Base-by-base conservation (phyloP, 768 basidiomycete species). In the Trametes punicea region DNA sequence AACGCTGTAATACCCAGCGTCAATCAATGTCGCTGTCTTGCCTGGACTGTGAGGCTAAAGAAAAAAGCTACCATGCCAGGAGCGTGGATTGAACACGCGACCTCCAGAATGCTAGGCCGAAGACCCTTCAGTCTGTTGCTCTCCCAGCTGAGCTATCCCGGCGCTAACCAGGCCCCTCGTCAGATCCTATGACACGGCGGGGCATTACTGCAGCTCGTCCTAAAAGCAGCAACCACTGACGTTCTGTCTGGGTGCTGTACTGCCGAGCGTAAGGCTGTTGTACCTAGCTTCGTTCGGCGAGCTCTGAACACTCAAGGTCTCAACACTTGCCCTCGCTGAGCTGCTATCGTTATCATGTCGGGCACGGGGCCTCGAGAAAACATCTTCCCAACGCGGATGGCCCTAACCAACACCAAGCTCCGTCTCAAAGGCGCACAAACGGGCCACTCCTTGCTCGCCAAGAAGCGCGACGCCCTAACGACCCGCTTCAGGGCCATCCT, bases 351-450 rank as follows among this genome's bases (percentile, higher is more conserved):
- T 59, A 70, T 36, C 39, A 97, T 97, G 95, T 93, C 95, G 30
- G 92, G 94, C 31, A 78, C 89, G 65, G 94, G 91, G 30, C 74
- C 91, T 59, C 82, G 95, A 67, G 95, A 98, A 77, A 91, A 90
- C 73, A 81, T 97, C 65, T 98, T 98, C 70, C 94, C 96, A 20
- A 98, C 96, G 18, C 88, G 96, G 40, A 98, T 98, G 95, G 93
- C 94, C 30, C 79, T 98, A 40, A 94, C 93, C 54, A 90, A 93
- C 72, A 98, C 92, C 55, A 93, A 93, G 68, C 74, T 87, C 29
- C 83, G 92, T 46, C 79, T 96, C 55, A 96, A 96, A 70, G 84
- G 93, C 18, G 93, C 94, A 6, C 91, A 94, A 72, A 96, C 92
- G 0, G 95, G 96, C 0, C 96, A 98, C 71, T 94, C 93, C 0